These are phyloP conservation scores for Acer negundo DNA, from an alignment of 345 rosid species.

Conservation along the genomic window DNA sequence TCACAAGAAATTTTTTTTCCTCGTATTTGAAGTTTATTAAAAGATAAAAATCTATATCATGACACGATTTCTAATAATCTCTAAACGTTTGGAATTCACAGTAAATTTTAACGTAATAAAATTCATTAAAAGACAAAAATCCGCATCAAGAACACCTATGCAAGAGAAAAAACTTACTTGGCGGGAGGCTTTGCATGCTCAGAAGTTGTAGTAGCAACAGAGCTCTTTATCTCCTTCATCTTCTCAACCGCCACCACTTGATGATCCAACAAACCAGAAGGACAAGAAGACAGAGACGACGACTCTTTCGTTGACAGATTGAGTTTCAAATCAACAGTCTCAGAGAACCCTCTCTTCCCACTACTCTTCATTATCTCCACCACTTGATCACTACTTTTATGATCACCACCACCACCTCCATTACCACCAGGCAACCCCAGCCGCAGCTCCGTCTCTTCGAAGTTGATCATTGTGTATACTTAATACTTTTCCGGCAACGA, in stretches of 20 bases:
- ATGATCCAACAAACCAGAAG: neutral
- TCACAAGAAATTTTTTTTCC: neutral
- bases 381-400: neutral
- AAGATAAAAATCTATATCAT: no score
- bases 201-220: constrained; percentile 15
- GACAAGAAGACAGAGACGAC: neutral
- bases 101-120: no score
- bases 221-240: constrained; percentile 35
- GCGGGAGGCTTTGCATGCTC: constrained; percentile 57
- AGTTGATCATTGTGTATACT: constrained; percentile 49
- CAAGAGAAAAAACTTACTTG: constrained; percentile 41
- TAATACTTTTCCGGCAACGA: no score
- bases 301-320: constrained; percentile 55
- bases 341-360: constrained; percentile 73
- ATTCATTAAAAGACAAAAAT: no score
- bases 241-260: constrained; percentile 16
- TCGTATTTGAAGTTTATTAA: no score
- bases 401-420: constrained; percentile 21
- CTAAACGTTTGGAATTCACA: no score
- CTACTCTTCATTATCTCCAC: constrained; percentile 28
- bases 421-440: constrained; percentile 68
- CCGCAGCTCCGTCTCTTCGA: constrained; percentile 87
- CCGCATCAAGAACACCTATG: no score
- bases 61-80: no score
- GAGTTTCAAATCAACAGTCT: constrained; percentile 68